These are phyloP conservation scores for Venturiaceae sp. DNA, from an alignment of 2,329 filamentous ascomycete genomes.

Conservation along the genomic window DNA sequence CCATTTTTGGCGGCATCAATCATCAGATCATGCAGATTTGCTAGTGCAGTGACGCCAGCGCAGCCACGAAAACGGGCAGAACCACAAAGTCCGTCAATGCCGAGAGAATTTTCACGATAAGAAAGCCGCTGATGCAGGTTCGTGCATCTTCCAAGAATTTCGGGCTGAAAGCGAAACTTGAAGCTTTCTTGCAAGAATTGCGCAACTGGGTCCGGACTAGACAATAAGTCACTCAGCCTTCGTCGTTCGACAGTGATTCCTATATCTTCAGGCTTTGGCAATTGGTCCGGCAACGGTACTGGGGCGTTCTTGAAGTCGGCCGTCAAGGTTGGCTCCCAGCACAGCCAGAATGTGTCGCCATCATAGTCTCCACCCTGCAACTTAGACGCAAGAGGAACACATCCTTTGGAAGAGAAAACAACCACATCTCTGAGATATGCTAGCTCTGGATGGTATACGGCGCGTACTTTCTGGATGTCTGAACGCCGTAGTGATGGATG, in stretches of 20 bases:
- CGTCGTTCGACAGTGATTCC: constrained; percentile 41
- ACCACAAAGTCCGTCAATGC: too few relatives aligned
- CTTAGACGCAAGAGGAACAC: constrained; percentile 54
- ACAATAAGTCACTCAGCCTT: constrained; percentile 32
- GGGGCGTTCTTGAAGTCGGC: constrained; percentile 55
- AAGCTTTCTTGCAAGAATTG: constrained; percentile 46
- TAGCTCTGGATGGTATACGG: constrained; percentile 46
- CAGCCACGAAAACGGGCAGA: too few relatives aligned
- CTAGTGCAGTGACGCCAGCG: constrained; percentile 18
- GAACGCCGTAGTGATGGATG: constrained; percentile 60
- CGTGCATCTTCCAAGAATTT: constrained; percentile 55
- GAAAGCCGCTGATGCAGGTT: constrained; percentile 52
- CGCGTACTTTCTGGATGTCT: constrained; percentile 56
- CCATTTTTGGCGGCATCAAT: constrained; percentile 37
- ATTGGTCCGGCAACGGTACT: constrained; percentile 26
- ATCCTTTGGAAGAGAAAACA: constrained; percentile 60
- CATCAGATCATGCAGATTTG: constrained; percentile 33
- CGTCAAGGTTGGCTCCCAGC: constrained; percentile 60
- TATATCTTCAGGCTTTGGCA: constrained; percentile 37
- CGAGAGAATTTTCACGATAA: constrained; percentile 35
- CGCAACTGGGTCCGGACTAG: constrained; percentile 19
- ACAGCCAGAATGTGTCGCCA: constrained; percentile 68
- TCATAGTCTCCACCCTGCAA: constrained; percentile 76
- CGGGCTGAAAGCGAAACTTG: constrained; percentile 46
- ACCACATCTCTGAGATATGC: constrained; percentile 67